phyloP scores from a whole-genome alignment of 768 basidiomycete species.

The Suillus alpinus region DNA sequence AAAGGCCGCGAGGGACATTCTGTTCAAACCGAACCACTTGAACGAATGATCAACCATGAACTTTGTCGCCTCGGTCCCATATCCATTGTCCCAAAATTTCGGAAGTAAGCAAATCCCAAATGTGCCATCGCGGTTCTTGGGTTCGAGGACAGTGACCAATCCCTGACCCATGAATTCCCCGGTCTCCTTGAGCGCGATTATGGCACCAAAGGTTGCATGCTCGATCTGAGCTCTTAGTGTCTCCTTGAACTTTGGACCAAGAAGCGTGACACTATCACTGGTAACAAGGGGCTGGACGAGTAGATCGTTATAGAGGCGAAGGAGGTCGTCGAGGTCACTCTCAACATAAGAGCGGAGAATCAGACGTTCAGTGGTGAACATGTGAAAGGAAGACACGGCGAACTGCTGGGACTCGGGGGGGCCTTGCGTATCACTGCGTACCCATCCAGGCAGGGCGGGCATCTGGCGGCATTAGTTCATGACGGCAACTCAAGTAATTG shows the following conservation, averaged over 20 bases:
- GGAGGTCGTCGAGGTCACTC: slow-evolving; percentile 30
- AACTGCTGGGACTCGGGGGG: background rate
- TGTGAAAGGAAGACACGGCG: background rate
- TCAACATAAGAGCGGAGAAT: slow-evolving; percentile 31
- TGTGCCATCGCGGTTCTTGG: slow-evolving; percentile 29
- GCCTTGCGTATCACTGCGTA: background rate
- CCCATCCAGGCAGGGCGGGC: too few relatives aligned
- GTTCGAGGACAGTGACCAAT: slow-evolving; percentile 22
- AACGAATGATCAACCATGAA: slow-evolving; percentile 43
- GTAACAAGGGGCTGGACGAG: slow-evolving; percentile 21
- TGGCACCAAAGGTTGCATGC: slow-evolving; percentile 23
- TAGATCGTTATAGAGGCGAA: slow-evolving; percentile 29
- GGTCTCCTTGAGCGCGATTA: slow-evolving; percentile 28
- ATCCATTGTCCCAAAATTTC: slow-evolving; percentile 38
- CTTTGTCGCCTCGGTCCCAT: slow-evolving; percentile 38
- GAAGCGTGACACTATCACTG: slow-evolving; percentile 14
- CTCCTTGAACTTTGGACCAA: slow-evolving; percentile 15
- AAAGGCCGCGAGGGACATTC: slow-evolving; percentile 39
- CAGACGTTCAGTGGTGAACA: slow-evolving; percentile 33
- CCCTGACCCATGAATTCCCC: slow-evolving; percentile 33
- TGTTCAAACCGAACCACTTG: slow-evolving; percentile 36
- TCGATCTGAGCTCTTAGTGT: slow-evolving; percentile 21
- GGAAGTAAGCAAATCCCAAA: slow-evolving; percentile 30
- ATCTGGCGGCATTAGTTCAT: background rate
- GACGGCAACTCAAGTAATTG: background rate